Base-by-base conservation (phyloP, 306 rosid genomes). In the Biancaea sappan region DNA sequence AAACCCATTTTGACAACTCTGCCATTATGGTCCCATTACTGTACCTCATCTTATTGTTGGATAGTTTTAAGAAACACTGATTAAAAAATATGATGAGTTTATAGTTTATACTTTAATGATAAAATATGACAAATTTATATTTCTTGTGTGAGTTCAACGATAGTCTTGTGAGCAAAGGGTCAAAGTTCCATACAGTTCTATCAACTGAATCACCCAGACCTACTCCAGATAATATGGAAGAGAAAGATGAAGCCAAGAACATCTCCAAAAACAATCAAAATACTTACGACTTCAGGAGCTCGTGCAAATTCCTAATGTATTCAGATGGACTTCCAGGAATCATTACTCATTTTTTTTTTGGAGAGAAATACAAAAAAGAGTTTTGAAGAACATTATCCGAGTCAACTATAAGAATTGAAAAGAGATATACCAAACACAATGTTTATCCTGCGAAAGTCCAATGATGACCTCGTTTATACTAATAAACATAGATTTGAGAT, bases 11-110 rank as follows among this genome's bases (percentile, higher is more conserved):
- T n/a, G n/a, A n/a, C n/a, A n/a, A n/a, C n/a, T n/a, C n/a, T 93
- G 57, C 98, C 98, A 84, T 86, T 93, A 86, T 93, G 98, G 80
- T 91, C 96, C 98, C 98, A 93, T 93, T 91, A 71, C 98, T 93
- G 92, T 44, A 66, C 63, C 77, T 66, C 29, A 46, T 12, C 31
- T 46, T 28, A 78, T 37, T 21, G 75, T 88, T 64, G 80, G 74
- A 75, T 43, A 79, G 79, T 57, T 31, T 37, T 8, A 19, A 48
- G 29, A 62, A 19, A 69, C 24, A 16, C 14, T 3, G 13, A 44
- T 12, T 38, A 56, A 43, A 34, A 73, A 64, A 54, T 7, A 44
- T 44, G 21, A 52, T 12, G 5, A 43, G 14, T 43, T 43, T 13
- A 43, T 15, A 43, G 14, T 43, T 43, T 13, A 43, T 15, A 43